These are phyloP conservation scores for Tuber aestivum DNA, from an alignment of 495 filamentous ascomycete genomes.

Conservation along the genomic window DNA sequence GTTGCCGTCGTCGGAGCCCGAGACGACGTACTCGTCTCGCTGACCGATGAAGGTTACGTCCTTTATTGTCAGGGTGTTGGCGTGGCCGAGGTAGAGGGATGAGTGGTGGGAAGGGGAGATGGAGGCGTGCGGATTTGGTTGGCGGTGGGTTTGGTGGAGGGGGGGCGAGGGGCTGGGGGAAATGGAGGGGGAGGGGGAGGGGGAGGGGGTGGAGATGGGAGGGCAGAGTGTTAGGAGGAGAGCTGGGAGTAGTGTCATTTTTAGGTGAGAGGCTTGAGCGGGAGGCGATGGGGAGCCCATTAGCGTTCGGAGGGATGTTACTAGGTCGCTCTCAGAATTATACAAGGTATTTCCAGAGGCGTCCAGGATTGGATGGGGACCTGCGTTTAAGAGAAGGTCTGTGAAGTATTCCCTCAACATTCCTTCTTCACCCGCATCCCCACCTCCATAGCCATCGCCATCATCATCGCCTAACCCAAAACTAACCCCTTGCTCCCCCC, in stretches of 20 bases:
- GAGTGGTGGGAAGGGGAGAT: not conserved
- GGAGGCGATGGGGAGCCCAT: not conserved
- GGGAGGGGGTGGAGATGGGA: not conserved
- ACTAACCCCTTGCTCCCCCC: conserved; percentile 54
- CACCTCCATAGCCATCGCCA: conserved; percentile 41
- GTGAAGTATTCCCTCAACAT: conserved; percentile 27
- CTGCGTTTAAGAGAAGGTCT: not conserved
- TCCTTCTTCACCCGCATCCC: conserved; percentile 42
- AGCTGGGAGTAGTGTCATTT: not conserved
- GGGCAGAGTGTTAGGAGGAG: not conserved
- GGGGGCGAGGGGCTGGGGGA: not conserved
- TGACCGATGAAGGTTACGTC: conserved; percentile 69
- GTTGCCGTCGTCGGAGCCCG: conserved; percentile 63
- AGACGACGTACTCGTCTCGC: conserved; percentile 69
- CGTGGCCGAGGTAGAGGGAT: conserved; percentile 11
- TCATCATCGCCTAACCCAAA: conserved; percentile 51
- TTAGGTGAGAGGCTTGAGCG: not conserved
- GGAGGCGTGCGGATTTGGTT: not conserved
- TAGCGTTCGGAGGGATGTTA: not conserved
- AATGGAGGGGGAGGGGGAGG: not conserved
- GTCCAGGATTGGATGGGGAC: not conserved
- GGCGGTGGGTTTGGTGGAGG: not conserved
- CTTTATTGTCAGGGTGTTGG: conserved; percentile 67
- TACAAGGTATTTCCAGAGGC: not conserved
- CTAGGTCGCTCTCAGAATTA: not conserved